Base-by-base conservation (phyloP, 2,329 filamentous ascomycete genomes). In the Colletotrichum musicola region DNA sequence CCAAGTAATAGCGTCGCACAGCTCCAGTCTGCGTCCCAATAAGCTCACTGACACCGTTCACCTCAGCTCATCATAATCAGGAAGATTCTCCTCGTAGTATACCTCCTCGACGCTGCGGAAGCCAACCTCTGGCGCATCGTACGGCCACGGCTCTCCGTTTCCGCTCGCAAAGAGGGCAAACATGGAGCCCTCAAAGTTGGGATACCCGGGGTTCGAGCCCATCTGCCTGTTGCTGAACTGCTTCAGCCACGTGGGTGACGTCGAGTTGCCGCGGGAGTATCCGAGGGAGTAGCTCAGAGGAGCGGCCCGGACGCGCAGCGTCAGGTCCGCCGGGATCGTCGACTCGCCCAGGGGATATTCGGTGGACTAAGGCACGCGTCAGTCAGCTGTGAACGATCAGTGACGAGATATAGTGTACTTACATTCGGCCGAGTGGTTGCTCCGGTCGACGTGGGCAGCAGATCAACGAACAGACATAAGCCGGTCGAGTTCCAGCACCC, bases 91-190 rank as follows among this genome's bases (percentile, higher is more conserved):
- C 3, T 73, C 71, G 20, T 49, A 72, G 47, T 73, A 74, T 6
- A 61, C 69, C 56, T 75, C 73, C 13, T 68, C 51, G 42, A 75
- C 63, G 7, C 67, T 69, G 7, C 50, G 49, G 54, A 75, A 75
- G 4, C 73, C 73, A 13, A 75, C 72, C 5, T 71, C 62, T 0
- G 71, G 70, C 1, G 68, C 69, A 55, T 73, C 71, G 12, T 68
- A 71, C 1, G 71, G 71, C 72, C 74, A 75, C 2, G 74, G 73
- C 4, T 72, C 70, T 7, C 68, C 66, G 7, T 71, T 71, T 2
- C 74, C 72, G 27, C 70, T 75, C 3, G 70, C 73, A 30, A 74
- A 74, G 3, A 75, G 57, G 4, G 62, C 72, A 46, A 74, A 73
- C 70, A 74, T 75, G 49, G 72, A 69, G 1, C 73, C 73, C 9